phyloP scores from a whole-genome alignment of 345 rosid species.

The Lenwebbia sp. region DNA sequence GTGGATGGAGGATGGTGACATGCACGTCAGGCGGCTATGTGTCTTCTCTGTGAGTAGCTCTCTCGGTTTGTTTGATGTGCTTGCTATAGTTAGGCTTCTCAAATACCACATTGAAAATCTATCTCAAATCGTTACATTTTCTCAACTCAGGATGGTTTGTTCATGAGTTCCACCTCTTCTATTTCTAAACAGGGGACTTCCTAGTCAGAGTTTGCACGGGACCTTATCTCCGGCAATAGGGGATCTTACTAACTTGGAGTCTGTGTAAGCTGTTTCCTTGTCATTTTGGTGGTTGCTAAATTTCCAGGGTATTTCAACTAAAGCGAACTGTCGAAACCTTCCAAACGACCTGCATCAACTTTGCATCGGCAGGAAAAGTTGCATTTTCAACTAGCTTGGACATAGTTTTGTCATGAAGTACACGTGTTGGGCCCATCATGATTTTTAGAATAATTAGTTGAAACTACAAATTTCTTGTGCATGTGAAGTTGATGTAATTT shows the following conservation, averaged over 20 bases:
- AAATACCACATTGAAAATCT: not conserved
- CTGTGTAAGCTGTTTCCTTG: constrained; percentile 49
- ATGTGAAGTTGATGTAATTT: not conserved
- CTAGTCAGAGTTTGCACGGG: constrained; percentile 85
- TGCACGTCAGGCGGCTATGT: constrained; percentile 76
- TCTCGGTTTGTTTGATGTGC: not conserved
- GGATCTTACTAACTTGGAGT: constrained; percentile 64
- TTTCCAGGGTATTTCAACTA: not conserved
- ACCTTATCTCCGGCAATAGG: constrained; percentile 68
- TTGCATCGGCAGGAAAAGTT: not conserved
- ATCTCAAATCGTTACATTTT: not conserved
- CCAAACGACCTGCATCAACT: not conserved
- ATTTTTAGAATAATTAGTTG: not conserved
- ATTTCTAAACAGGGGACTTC: constrained; percentile 57
- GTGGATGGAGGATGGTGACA: constrained; percentile 96
- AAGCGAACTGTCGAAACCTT: not conserved
- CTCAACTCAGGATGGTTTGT: not conserved
- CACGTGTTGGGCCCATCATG: not conserved
- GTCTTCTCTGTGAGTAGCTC: constrained; percentile 64
- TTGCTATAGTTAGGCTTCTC: not conserved
- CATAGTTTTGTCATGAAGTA: not conserved
- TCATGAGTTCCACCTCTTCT: not conserved
- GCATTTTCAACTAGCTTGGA: not conserved
- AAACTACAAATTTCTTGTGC: not conserved
- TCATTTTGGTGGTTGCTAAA: not conserved